A percentile compares a stretch with the other conserved stretches of the same genome.
These are phyloP conservation scores for Hemileia vastatrix DNA, from an alignment of 1,284 basidiomycete species.

Conservation along the genomic window DNA sequence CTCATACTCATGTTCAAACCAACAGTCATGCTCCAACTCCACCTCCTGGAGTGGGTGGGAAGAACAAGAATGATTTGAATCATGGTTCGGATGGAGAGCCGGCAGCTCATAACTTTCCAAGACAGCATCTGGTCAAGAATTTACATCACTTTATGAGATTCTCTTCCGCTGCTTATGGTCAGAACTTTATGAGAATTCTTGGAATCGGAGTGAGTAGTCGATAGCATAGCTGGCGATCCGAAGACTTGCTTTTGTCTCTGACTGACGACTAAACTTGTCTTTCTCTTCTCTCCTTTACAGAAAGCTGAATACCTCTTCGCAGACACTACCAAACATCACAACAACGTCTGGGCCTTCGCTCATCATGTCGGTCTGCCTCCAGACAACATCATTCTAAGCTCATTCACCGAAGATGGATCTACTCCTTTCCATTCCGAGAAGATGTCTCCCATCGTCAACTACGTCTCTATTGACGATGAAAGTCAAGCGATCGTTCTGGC, in stretches of 20 bases:
- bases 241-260: neutral
- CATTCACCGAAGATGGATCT: constrained; percentile 27
- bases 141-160: constrained; percentile 50
- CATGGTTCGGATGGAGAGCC: neutral
- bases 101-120: constrained; percentile 49
- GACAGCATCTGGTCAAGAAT: constrained; percentile 47
- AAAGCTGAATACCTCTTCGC: constrained; percentile 34
- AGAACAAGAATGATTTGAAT: neutral
- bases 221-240: neutral
- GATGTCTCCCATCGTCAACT: constrained; percentile 38
- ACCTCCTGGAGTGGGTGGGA: neutral
- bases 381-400: constrained; percentile 34
- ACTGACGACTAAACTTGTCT: neutral
- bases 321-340: constrained; percentile 33
- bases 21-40: constrained; percentile 7
- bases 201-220: constrained; percentile 47
- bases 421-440: constrained; percentile 23
- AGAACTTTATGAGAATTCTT: constrained; percentile 48
- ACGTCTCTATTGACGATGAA: constrained; percentile 33
- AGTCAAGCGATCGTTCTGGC: constrained; percentile 34
- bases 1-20: constrained; percentile 26
- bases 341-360: constrained; percentile 33
- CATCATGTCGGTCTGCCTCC: constrained; percentile 32
- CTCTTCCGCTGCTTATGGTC: constrained; percentile 47
- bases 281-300: neutral